A percentile compares a stretch with the other conserved stretches of the same genome.
phyloP scores from a whole-genome alignment of 2,329 filamentous ascomycete species.

The Claviceps capensis region DNA sequence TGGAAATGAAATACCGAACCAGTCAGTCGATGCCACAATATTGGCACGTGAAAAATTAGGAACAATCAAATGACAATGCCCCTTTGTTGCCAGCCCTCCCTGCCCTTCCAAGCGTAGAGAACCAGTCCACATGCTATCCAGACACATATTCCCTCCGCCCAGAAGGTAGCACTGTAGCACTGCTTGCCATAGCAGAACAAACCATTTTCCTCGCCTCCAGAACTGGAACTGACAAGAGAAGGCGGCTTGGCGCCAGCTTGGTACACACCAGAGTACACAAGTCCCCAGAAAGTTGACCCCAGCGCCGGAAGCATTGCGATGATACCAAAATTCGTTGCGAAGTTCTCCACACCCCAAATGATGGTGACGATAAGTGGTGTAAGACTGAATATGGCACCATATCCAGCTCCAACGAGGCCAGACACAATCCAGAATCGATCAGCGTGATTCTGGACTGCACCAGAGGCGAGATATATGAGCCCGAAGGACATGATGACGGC shows the following conservation, averaged over 20 bases:
- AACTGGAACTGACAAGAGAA: slow-evolving; percentile 12
- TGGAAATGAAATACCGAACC: not conserved
- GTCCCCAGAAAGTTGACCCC: slow-evolving; percentile 79
- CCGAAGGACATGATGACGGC: slow-evolving; percentile 61
- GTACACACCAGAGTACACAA: slow-evolving; percentile 76
- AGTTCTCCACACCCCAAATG: slow-evolving; percentile 97
- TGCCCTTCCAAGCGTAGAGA: slow-evolving; percentile 69
- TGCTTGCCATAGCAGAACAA: slow-evolving; percentile 65
- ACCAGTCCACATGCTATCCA: slow-evolving; percentile 64
- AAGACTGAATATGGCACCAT: slow-evolving; percentile 81
- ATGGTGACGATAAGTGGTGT: slow-evolving; percentile 90
- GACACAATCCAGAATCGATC: slow-evolving; percentile 79
- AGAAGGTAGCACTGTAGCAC: slow-evolving; percentile 74
- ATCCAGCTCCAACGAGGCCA: slow-evolving; percentile 73
- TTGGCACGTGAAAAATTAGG: not conserved
- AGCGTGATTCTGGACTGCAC: slow-evolving; percentile 57
- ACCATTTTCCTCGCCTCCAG: slow-evolving; percentile 21
- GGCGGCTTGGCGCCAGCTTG: slow-evolving; percentile 46
- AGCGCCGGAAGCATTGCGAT: slow-evolving; percentile 82
- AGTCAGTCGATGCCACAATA: not conserved
- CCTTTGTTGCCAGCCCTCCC: slow-evolving; percentile 58
- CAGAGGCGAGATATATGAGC: slow-evolving; percentile 64
- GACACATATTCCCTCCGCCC: slow-evolving; percentile 71
- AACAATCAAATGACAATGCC: slow-evolving; percentile 48
- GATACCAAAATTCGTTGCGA: slow-evolving; percentile 95